Conservation (phyloP, 1,284 basidiomycete species). For the Anthracocystis panici-leucophaei region DNA sequence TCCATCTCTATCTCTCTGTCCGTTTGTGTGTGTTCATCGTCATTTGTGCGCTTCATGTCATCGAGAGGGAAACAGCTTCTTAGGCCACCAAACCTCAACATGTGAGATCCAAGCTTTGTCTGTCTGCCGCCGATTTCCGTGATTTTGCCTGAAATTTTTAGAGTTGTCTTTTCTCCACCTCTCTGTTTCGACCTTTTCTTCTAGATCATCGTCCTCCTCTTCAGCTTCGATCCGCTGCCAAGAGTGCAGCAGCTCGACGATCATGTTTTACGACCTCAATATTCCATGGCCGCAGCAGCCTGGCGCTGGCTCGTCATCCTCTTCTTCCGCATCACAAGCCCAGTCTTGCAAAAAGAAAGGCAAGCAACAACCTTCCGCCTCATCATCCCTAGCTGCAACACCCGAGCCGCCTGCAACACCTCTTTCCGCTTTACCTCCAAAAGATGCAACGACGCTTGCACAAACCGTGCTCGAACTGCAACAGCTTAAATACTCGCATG, state of each 20-base stretch:
- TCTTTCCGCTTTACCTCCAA: constrained; percentile 23
- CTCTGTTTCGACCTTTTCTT: constrained; percentile 3
- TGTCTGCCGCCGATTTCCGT: constrained; percentile 19
- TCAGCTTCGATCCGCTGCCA: not conserved
- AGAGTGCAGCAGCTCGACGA: not conserved
- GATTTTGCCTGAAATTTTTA: constrained; percentile 6
- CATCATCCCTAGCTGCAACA: constrained; percentile 23
- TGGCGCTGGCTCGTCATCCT: constrained; percentile 16
- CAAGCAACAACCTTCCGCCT: constrained; percentile 25
- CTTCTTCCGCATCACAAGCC: constrained; percentile 1
- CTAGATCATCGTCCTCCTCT: not conserved
- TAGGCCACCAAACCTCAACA: not conserved
- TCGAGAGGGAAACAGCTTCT: not conserved
- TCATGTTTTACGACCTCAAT: constrained; percentile 64
- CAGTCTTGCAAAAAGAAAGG: constrained; percentile 46
- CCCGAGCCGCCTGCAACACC: constrained; percentile 14
- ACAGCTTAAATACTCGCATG: constrained; percentile 52
- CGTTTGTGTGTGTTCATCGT: not conserved
- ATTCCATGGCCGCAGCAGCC: constrained; percentile 55
- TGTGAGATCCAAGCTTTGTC: not conserved
- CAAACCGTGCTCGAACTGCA: constrained; percentile 47
- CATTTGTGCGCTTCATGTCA: not conserved
- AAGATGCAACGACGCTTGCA: constrained; percentile 35
- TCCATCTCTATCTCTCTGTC: not conserved
- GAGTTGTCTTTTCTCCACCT: not conserved